A percentile compares a stretch with the other conserved stretches of the same genome.
Evolutionary conservation across 495 filamentous ascomycete genomes (phyloP).

Genomic region (Xeromyces bisporus): DNA sequence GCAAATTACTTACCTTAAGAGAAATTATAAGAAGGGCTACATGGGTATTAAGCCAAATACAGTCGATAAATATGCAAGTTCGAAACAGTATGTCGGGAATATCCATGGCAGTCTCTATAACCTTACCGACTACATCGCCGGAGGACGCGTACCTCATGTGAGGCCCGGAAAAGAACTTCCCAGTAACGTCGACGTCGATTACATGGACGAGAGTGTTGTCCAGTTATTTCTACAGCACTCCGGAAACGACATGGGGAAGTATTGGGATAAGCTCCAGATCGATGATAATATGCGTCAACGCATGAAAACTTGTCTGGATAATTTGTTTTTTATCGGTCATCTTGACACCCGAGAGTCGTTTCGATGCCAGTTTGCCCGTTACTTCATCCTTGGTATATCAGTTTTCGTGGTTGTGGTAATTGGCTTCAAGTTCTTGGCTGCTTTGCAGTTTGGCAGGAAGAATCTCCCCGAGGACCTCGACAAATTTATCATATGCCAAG

Average conservation of each 20-base stretch:
- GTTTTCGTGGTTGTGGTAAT: conserved; percentile 67
- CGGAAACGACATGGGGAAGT: conserved; percentile 67
- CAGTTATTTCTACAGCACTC: conserved; percentile 59
- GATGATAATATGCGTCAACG: conserved; percentile 32
- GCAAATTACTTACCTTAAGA: conserved; percentile 57
- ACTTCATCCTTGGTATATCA: conserved; percentile 82
- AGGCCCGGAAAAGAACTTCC: conserved; percentile 32
- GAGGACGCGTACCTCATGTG: conserved; percentile 49
- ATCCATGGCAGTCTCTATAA: conserved; percentile 78
- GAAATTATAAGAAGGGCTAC: conserved; percentile 72
- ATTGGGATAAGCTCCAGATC: conserved; percentile 56
- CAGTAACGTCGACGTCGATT: conserved; percentile 44
- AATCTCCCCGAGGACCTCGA: conserved; percentile 88
- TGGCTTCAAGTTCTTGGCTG: conserved; percentile 90
- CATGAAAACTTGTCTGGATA: conserved; percentile 80
- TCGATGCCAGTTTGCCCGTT: conserved; percentile 74
- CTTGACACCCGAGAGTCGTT: conserved; percentile 81
- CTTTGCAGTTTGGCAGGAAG: conserved; percentile 83
- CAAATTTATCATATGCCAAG: conserved; percentile 96
- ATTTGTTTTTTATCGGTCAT: conserved; percentile 88
- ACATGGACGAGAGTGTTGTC: conserved; percentile 64
- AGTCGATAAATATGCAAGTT: conserved; percentile 48
- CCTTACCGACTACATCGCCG: conserved; percentile 66
- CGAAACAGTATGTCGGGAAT: conserved; percentile 55
- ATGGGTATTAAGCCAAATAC: conserved; percentile 73